Conservation (phyloP, 306 rosid genomes). For the Quercus gilva region DNA sequence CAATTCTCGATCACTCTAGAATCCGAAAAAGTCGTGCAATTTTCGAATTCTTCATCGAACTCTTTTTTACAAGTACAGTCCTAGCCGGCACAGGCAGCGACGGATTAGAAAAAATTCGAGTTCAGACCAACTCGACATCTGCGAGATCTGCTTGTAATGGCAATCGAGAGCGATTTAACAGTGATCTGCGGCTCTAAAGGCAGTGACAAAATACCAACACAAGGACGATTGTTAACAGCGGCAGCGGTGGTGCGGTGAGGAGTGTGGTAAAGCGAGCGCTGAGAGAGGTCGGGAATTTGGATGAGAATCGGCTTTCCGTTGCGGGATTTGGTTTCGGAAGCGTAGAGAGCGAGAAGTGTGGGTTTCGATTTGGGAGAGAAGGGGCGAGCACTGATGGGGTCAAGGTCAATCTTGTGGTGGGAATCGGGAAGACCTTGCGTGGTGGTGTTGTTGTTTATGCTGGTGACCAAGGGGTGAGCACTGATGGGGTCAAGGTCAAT, state of each 20-base stretch:
- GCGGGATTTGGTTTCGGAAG: conserved; percentile 76
- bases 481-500: conserved; percentile 57
- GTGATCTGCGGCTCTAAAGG: conserved; percentile 79
- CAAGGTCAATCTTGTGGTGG: no score
- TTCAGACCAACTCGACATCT: conserved; percentile 97
- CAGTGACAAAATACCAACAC: conserved; percentile 61
- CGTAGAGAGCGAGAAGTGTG: conserved; percentile 77
- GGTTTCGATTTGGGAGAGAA: no score
- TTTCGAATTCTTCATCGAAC: conserved; percentile 13
- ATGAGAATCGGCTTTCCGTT: conserved; percentile 77
- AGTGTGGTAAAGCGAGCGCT: conserved; percentile 82
- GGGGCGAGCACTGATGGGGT: no score
- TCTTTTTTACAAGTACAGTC: conserved; percentile 63
- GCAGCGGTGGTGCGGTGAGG: conserved; percentile 30
- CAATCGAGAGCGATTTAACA: conserved; percentile 77
- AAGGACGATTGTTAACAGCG: conserved; percentile 32
- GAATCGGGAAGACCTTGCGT: no score
- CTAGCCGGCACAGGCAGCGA: conserved; percentile 76
- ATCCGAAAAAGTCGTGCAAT: no score
- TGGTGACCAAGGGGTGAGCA: conserved; percentile 85
- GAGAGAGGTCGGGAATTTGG: conserved; percentile 80
- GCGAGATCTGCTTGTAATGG: conserved; percentile 86
- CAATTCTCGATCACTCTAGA: no score
- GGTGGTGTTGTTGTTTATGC: no score
- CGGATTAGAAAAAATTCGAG: conserved; percentile 62